Evolutionary conservation across 345 rosid genomes (phyloP), one percentile per base, ranked within the genome.

Genomic region (Salix viminalis): DNA sequence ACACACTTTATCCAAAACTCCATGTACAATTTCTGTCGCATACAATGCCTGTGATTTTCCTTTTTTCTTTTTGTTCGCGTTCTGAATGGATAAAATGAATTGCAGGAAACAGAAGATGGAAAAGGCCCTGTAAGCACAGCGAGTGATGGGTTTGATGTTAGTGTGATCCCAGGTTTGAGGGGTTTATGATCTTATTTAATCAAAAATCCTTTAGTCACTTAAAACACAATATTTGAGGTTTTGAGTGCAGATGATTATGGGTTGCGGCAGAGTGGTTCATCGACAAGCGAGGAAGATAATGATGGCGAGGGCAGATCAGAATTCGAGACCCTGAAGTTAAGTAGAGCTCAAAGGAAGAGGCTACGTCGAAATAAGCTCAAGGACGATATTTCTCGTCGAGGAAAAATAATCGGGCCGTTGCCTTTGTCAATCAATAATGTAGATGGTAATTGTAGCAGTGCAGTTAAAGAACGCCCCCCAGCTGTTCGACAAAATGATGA

Each of bases 291-390:
- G 0, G 84, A 18, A 0, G 85, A 58, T 3, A 77, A 37, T 36
- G 87, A 18, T 6, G 82, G 18, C 23, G 81, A 75, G 15, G 9
- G 60, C 61, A 75, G 71, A 72, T n/a, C 14, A 46, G 50, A 46
- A 13, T 46, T 11, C 0, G 50, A 46, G 50, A 46, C 16, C 18
- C 85, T 66, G 73, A 90, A 88, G 85, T 82, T 83, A 72, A 87
- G 84, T 30, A 80, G 97, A 79, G 88, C 97, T 46, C 92, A 91
- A 83, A 90, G 98, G 79, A 91, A 94, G 83, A 84, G 97, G 78
- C 61, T 87, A 46, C 86, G 95, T 37, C 90, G 84, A 88, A 92
- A 81, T 84, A 90, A 78, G 87, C 86, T 94, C 50, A 91, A 86
- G 75, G 92, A 88, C 66, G 93, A 91, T 58, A 75, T 81, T 39